phyloP scores from a whole-genome alignment of 1,284 basidiomycete species.

The Phellopilus nigrolimitatus region DNA sequence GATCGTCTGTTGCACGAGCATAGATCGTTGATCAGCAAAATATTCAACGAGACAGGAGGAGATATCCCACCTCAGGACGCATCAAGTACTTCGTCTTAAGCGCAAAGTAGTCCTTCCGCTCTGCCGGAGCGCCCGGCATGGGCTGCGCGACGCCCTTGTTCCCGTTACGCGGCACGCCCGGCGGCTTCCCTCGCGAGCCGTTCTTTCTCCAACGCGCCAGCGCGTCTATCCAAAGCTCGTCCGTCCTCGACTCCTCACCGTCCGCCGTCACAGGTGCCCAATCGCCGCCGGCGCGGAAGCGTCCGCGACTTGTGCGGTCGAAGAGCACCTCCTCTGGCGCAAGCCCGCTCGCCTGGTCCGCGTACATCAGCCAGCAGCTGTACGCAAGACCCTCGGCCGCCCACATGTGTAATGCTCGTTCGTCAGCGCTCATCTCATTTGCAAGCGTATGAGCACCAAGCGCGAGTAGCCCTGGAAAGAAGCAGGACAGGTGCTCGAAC shows the following conservation, averaged over 20 bases:
- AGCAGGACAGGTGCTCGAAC: conserved; percentile 76
- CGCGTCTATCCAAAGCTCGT: conserved; percentile 44
- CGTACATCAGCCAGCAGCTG: conserved; percentile 62
- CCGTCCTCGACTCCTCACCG: too few species aligned
- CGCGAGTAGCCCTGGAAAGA: conserved; percentile 72
- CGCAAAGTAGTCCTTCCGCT: conserved; percentile 37
- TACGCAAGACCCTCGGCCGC: conserved; percentile 65
- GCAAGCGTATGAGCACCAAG: conserved; percentile 58
- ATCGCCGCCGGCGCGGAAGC: conserved; percentile 5
- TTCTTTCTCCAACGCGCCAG: conserved; percentile 46
- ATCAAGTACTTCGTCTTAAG: conserved; percentile 45
- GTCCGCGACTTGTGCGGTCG: conserved; percentile 22
- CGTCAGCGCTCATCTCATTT: conserved; percentile 3
- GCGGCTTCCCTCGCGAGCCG: conserved; percentile 42
- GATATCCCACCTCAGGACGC: conserved; percentile 54
- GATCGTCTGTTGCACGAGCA: conserved; percentile 44
- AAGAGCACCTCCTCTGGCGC: conserved; percentile 56
- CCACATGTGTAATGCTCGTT: conserved; percentile 52
- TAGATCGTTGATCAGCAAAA: not conserved
- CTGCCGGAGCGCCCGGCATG: conserved; percentile 1
- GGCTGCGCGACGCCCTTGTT: conserved; percentile 26
- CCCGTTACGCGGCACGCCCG: conserved; percentile 41
- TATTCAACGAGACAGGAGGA: not conserved
- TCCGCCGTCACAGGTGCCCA: conserved; percentile 1
- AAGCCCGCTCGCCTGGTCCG: conserved; percentile 55